Evolutionary conservation across 768 basidiomycete species (phyloP).

Genomic region (Tricholomella constricta): DNA sequence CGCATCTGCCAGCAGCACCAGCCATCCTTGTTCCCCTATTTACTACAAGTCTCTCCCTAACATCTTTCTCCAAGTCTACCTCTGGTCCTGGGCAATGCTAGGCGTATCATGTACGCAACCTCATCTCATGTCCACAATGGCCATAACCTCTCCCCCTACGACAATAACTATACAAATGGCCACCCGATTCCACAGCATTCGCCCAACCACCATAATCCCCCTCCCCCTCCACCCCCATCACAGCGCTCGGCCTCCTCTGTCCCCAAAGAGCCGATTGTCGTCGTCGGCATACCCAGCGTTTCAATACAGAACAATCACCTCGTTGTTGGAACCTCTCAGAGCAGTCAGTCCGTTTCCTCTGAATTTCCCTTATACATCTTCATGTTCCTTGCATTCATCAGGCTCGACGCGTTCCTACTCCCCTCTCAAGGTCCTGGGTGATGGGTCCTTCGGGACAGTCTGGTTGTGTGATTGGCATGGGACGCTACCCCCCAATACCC

Average conservation of each 20-base stretch:
- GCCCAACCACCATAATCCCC: constrained; percentile 31
- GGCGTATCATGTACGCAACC: constrained; percentile 59
- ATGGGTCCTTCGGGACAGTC: constrained; percentile 98
- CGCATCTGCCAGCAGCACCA: constrained; percentile 13
- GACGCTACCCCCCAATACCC: constrained; percentile 87
- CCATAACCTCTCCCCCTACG: constrained; percentile 40
- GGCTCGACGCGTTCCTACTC: constrained; percentile 89
- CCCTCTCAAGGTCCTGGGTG: constrained; percentile 94
- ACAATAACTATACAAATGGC: constrained; percentile 31
- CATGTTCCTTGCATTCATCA: constrained; percentile 29
- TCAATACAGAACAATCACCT: constrained; percentile 69
- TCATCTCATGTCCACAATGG: constrained; percentile 48
- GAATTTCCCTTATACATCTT: constrained; percentile 15
- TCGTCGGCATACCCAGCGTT: constrained; percentile 77
- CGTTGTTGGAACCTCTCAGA: constrained; percentile 70
- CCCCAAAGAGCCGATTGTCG: constrained; percentile 62
- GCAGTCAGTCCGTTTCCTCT: constrained; percentile 51
- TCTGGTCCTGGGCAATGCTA: constrained; percentile 51
- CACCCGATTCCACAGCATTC: constrained; percentile 32
- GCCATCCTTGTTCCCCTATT: constrained; percentile 22
- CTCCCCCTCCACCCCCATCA: constrained; percentile 24
- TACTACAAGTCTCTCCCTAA: constrained; percentile 21
- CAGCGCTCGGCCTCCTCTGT: constrained; percentile 31
- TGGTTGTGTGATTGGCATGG: constrained; percentile 99
- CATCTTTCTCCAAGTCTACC: constrained; percentile 32